phyloP scores from a whole-genome alignment of 768 basidiomycete genomes.

The Boletellus sp. region DNA sequence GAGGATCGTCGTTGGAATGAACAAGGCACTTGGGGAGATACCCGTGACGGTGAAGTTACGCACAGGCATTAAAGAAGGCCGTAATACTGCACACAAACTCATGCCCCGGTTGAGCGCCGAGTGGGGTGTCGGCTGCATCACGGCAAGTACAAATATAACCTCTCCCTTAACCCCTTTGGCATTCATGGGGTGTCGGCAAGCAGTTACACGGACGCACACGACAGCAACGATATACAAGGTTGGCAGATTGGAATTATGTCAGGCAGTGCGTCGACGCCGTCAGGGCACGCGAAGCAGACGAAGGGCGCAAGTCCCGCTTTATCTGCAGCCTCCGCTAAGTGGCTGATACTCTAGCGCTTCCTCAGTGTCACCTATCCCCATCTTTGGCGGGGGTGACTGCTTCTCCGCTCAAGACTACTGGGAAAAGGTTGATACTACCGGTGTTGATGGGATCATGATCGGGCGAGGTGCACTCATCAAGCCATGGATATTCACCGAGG shows the following conservation, averaged over 20 bases:
- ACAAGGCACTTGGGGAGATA: slow-evolving; percentile 80
- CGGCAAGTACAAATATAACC: slow-evolving; percentile 25
- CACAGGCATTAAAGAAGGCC: slow-evolving; percentile 87
- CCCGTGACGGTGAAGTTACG: slow-evolving; percentile 91
- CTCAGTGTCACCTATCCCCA: slow-evolving; percentile 79
- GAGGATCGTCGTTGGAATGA: slow-evolving; percentile 89
- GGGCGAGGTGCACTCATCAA: slow-evolving; percentile 95
- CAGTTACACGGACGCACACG: slow-evolving; percentile 95
- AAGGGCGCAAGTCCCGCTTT: slow-evolving; percentile 52
- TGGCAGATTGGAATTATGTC: slow-evolving; percentile 96
- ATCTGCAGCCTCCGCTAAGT: background rate
- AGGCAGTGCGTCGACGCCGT: slow-evolving; percentile 81
- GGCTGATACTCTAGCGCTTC: background rate
- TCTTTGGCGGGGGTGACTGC: slow-evolving; percentile 95
- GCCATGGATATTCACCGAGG: slow-evolving; percentile 93
- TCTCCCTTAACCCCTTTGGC: background rate
- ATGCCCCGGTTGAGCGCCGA: slow-evolving; percentile 73
- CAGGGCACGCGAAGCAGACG: slow-evolving; percentile 63
- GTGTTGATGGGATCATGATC: slow-evolving; percentile 95
- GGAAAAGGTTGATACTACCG: slow-evolving; percentile 67
- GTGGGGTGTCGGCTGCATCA: slow-evolving; percentile 45
- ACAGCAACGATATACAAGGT: slow-evolving; percentile 89
- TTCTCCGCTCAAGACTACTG: slow-evolving; percentile 87
- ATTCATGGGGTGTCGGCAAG: background rate
- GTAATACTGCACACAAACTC: slow-evolving; percentile 84